These are phyloP conservation scores for Microbotryum violaceum DNA, from an alignment of 1,284 basidiomycete genomes.

Conservation along the genomic window DNA sequence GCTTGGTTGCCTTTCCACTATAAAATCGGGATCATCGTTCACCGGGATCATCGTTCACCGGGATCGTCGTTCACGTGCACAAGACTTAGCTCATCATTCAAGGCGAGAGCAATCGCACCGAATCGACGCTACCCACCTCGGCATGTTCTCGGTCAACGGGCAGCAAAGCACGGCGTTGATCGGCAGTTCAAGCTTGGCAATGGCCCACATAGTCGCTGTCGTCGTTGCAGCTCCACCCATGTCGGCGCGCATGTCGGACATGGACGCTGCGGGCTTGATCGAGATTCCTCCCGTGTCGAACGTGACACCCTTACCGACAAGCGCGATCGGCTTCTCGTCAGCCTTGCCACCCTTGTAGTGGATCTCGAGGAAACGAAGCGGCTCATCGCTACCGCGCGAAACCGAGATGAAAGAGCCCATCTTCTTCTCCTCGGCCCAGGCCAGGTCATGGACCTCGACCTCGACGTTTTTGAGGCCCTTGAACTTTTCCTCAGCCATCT, in stretches of 20 bases:
- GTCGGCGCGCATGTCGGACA: conserved; percentile 54
- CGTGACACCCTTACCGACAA: conserved; percentile 84
- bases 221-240: conserved; percentile 85
- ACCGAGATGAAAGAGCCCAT: conserved; percentile 88
- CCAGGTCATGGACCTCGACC: conserved; percentile 62
- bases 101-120: too few species aligned
- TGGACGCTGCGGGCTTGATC: conserved; percentile 59
- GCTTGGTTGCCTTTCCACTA: conserved; percentile 69
- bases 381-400: conserved; percentile 70
- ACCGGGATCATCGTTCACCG: too few species aligned
- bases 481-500: conserved; percentile 63
- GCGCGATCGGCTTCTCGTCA: conserved; percentile 32
- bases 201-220: conserved; percentile 61
- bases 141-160: conserved; percentile 81
- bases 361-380: conserved; percentile 79
- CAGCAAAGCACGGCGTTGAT: conserved; percentile 66
- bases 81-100: too few species aligned
- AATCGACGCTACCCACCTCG: conserved; percentile 35
- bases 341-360: conserved; percentile 65
- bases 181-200: conserved; percentile 70
- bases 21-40: conserved; percentile 33
- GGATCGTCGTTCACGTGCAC: too few species aligned
- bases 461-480: conserved; percentile 60
- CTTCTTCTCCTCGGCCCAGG: conserved; percentile 69
- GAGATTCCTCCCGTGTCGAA: conserved; percentile 77